Percentiles rank a stretch among this genome's conserved stretches.
Evolutionary conservation across 23 red algal species (phyloP).

Genomic region (Pyropia haitanensis): DNA sequence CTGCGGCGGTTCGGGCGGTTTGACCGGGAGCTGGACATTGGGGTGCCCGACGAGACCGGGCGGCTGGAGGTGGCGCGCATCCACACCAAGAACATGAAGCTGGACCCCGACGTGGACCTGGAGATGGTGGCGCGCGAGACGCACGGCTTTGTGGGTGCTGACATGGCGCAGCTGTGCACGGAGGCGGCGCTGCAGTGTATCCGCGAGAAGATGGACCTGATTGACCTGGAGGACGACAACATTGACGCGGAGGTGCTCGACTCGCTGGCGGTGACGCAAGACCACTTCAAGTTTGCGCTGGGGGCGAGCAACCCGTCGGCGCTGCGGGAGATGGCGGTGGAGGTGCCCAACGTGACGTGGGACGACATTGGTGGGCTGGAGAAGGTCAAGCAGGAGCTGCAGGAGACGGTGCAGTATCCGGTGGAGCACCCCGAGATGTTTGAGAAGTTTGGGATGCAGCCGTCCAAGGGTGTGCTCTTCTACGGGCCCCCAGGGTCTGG

Average conservation of each 20-base stretch:
- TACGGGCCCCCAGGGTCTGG: constrained; percentile 97
- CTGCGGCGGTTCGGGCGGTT: constrained; percentile 97
- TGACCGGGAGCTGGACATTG: constrained; percentile 98
- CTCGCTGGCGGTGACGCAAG: constrained; percentile 88
- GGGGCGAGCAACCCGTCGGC: constrained; percentile 91
- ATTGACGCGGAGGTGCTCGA: constrained; percentile 98
- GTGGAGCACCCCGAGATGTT: constrained; percentile 98
- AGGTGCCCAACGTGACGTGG: constrained; percentile 99
- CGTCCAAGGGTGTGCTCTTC: constrained; percentile 89
- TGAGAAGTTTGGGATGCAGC: constrained; percentile 93
- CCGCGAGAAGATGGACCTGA: constrained; percentile 99
- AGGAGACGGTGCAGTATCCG: constrained; percentile 99
- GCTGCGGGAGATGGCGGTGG: constrained; percentile 89
- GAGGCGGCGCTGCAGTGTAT: constrained; percentile 98
- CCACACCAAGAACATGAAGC: constrained; percentile 99
- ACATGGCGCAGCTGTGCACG: constrained; percentile 95
- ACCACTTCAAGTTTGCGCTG: constrained; percentile 96
- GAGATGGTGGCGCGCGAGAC: constrained; percentile 79
- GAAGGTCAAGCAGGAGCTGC: constrained; percentile 93
- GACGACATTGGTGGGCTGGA: constrained; percentile 98
- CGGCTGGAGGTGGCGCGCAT: constrained; percentile 97
- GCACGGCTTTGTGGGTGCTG: constrained; percentile 97
- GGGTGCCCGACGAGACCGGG: constrained; percentile 97
- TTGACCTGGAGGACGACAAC: constrained; percentile 94
- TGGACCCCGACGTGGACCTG: constrained; percentile 87